Percentiles rank a stretch among this genome's conserved stretches.
phyloP scores from a whole-genome alignment of 805 yeast genomes.

The Wickerhamiella allomyrinae region DNA sequence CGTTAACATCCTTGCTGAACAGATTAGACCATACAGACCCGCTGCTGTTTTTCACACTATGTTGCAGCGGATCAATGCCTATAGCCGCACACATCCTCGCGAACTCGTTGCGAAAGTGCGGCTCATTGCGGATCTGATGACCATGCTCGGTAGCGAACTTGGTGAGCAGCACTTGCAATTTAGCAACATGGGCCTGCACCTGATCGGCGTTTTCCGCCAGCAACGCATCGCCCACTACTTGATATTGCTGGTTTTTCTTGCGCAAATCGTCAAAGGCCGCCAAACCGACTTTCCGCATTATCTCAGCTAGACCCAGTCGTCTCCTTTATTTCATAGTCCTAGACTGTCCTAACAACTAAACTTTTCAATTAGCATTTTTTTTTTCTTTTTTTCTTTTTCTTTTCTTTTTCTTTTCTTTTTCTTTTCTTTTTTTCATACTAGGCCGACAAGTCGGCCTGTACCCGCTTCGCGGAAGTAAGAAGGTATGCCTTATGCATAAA shows the following conservation, averaged over 20 bases:
- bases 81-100: constrained; percentile 61
- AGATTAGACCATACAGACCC: constrained; percentile 26
- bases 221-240: constrained; percentile 20
- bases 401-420: too few relatives aligned
- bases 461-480: too few relatives aligned
- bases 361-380: too few relatives aligned
- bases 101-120: constrained; percentile 55
- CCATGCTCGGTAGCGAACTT: constrained; percentile 63
- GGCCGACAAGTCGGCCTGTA: too few relatives aligned
- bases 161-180: constrained; percentile 64
- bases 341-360: too few relatives aligned
- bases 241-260: constrained; percentile 6
- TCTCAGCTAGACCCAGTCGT: too few relatives aligned
- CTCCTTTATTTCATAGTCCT: too few relatives aligned
- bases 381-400: too few relatives aligned
- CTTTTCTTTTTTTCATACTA: too few relatives aligned
- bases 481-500: too few relatives aligned
- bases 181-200: constrained; percentile 39
- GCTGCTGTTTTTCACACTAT: constrained; percentile 16
- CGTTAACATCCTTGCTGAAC: constrained; percentile 29
- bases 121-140: constrained; percentile 47
- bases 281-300: constrained; percentile 8
- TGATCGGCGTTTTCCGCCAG: not conserved
- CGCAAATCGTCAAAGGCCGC: constrained; percentile 9
- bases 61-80: constrained; percentile 67